phyloP scores from a whole-genome alignment of 1,139 yeast species.

The Hemisphaericaspora lyxosophila region DNA sequence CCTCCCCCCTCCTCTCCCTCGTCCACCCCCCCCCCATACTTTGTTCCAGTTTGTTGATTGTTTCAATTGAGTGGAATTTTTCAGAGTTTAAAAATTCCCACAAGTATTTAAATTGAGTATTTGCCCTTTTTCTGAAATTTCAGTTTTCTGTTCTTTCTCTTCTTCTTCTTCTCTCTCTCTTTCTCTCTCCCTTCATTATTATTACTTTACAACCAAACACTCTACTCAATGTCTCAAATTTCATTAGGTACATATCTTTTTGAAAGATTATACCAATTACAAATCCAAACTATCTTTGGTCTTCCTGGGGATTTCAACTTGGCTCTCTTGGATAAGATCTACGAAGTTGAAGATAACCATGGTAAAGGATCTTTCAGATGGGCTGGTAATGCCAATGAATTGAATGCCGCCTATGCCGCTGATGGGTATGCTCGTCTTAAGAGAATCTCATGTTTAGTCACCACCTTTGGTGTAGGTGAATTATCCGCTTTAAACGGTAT shows the following conservation, averaged over 20 bases:
- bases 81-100: background rate
- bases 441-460: constrained; percentile 37
- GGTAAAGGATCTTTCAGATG: constrained; percentile 26
- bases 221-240: constrained; percentile 28
- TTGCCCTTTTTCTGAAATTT: background rate
- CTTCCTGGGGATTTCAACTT: constrained; percentile 45
- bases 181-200: constrained; percentile 1
- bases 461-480: constrained; percentile 47
- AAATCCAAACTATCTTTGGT: constrained; percentile 42
- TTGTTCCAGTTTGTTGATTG: background rate
- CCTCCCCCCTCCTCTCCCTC: no score
- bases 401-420: constrained; percentile 45
- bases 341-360: constrained; percentile 32
- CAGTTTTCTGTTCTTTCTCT: background rate
- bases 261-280: constrained; percentile 43
- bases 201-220: background rate
- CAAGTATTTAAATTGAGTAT: background rate
- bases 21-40: background rate
- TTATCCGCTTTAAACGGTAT: constrained; percentile 41
- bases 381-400: constrained; percentile 47
- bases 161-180: background rate
- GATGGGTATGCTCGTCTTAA: constrained; percentile 44
- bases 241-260: constrained; percentile 45
- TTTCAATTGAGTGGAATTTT: background rate
- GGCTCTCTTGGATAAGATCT: constrained; percentile 36